A percentile compares a stretch with the other conserved stretches of the same genome.
Evolutionary conservation across 257 asterid species (phyloP).

Genomic region (Asclepias syriaca): DNA sequence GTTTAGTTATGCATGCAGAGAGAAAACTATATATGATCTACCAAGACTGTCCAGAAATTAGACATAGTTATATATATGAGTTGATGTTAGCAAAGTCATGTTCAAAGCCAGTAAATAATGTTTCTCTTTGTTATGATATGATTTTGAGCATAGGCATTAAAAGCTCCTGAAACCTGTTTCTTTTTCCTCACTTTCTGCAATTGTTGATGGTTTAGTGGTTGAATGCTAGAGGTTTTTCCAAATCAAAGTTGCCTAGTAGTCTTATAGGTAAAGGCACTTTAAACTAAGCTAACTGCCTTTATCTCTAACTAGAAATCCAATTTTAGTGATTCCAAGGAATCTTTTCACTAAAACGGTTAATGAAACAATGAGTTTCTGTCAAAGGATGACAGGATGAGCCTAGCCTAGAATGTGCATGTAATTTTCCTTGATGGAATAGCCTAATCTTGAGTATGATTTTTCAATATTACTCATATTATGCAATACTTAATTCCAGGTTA

Average conservation of each 20-base stretch:
- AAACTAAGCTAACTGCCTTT: not conserved
- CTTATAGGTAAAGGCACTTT: not conserved
- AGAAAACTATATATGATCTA: not conserved
- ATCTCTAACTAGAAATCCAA: no score
- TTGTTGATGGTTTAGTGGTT: not conserved
- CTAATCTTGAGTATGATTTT: not conserved
- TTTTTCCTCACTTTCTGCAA: not conserved
- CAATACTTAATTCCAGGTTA: not conserved
- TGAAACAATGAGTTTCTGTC: not conserved
- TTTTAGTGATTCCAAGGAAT: not conserved
- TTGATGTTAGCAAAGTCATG: not conserved
- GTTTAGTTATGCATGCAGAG: no score
- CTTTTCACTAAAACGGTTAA: no score
- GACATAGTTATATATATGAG: not conserved
- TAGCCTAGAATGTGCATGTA: not conserved
- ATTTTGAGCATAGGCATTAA: not conserved
- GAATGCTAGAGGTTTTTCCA: not conserved
- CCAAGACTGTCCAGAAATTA: not conserved
- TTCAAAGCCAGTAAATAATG: not conserved
- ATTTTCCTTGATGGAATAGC: not conserved
- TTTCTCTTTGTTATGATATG: not conserved
- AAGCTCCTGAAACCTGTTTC: not conserved
- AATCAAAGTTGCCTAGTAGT: not conserved
- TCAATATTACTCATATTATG: not conserved
- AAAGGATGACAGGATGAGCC: constrained; percentile 1